A percentile compares a stretch with the other conserved stretches of the same genome.
Evolutionary conservation across 805 yeast species (phyloP).

Genomic region (Wickerhamiella bombiphila): DNA sequence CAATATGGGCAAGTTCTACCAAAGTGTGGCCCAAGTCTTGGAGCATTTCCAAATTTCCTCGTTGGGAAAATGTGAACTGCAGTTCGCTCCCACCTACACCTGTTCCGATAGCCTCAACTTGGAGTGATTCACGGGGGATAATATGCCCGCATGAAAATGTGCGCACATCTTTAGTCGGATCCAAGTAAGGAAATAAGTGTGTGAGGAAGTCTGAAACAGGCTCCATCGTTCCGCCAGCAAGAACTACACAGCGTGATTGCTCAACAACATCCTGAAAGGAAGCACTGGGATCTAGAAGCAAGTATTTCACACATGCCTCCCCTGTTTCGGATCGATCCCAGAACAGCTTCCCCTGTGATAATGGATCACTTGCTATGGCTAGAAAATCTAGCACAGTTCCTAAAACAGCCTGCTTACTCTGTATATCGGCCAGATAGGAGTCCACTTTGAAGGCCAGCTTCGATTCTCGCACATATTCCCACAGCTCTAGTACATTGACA

Average conservation of each 20-base stretch:
- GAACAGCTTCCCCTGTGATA: constrained; percentile 65
- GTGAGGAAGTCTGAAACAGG: constrained; percentile 60
- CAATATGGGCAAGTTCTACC: constrained; percentile 26
- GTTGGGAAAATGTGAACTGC: constrained; percentile 55
- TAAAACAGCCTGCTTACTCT: background rate
- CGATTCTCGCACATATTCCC: constrained; percentile 45
- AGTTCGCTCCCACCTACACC: constrained; percentile 25
- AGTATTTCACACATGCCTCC: constrained; percentile 31
- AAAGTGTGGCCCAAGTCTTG: constrained; percentile 37
- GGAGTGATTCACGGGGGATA: constrained; percentile 54
- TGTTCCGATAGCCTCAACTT: constrained; percentile 38
- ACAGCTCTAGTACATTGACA: constrained; percentile 53
- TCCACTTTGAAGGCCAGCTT: constrained; percentile 79
- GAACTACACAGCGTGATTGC: constrained; percentile 49
- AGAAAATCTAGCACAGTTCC: constrained; percentile 42
- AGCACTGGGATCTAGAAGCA: constrained; percentile 66
- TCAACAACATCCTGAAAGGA: constrained; percentile 52
- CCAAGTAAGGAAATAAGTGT: constrained; percentile 48
- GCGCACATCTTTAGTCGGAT: constrained; percentile 26
- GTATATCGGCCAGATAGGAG: constrained; percentile 35
- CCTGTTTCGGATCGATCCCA: constrained; percentile 32
- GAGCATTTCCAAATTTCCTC: constrained; percentile 36
- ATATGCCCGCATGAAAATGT: constrained; percentile 71
- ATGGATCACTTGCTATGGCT: constrained; percentile 52
- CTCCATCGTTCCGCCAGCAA: constrained; percentile 95